Evolutionary conservation across 495 filamentous ascomycete genomes (phyloP).

Genomic region (Podospora conica): DNA sequence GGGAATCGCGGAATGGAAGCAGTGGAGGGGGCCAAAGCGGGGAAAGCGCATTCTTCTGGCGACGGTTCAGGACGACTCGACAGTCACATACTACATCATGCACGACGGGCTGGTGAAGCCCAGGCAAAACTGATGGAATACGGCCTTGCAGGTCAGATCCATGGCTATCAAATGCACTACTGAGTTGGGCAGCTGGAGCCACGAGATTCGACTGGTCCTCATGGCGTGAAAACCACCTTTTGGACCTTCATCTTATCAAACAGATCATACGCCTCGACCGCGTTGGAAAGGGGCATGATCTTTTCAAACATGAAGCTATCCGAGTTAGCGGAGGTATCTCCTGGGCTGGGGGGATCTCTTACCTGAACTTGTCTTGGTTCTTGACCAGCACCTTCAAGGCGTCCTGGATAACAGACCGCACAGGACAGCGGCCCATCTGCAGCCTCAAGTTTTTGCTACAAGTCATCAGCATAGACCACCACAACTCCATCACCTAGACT

Average conservation of each 20-base stretch:
- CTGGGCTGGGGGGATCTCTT: conserved; percentile 27
- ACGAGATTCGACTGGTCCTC: neutral
- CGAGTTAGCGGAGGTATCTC: conserved; percentile 13
- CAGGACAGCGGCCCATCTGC: conserved; percentile 94
- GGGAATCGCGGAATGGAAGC: conserved; percentile 19
- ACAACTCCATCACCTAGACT: conserved; percentile 10
- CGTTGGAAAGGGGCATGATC: conserved; percentile 80
- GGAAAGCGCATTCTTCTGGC: conserved; percentile 74
- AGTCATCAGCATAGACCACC: conserved; percentile 2
- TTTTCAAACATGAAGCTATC: conserved; percentile 87
- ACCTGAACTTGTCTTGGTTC: conserved; percentile 79
- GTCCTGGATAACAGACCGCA: conserved; percentile 72
- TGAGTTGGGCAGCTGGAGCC: neutral
- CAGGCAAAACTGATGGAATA: conserved; percentile 66
- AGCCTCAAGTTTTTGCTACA: conserved; percentile 72
- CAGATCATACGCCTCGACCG: conserved; percentile 82
- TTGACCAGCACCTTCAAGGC: conserved; percentile 72
- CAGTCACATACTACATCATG: conserved; percentile 89
- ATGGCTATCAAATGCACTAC: neutral
- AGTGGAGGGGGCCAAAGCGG: conserved; percentile 40
- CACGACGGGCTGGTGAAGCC: conserved; percentile 96
- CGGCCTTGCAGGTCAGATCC: neutral
- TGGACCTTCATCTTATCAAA: conserved; percentile 92
- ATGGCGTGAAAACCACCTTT: conserved; percentile 63
- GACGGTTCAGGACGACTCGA: conserved; percentile 82